Percentiles rank a stretch among this genome's conserved stretches.
These are phyloP conservation scores for Phyllosticta ampelicida DNA, from an alignment of 2,329 filamentous ascomycete species.

Conservation along the genomic window DNA sequence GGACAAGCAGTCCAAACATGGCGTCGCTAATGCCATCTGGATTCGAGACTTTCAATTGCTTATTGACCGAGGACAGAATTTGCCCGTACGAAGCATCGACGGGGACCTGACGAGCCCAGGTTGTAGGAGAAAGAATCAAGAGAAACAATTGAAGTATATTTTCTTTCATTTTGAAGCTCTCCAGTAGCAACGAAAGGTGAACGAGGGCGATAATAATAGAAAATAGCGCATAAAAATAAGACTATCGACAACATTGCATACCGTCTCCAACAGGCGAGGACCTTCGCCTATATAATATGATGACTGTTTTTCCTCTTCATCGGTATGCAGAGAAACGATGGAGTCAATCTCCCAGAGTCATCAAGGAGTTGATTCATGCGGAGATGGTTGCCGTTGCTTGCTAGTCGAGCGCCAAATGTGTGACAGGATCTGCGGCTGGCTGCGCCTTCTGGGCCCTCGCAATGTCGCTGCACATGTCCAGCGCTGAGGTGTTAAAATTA, in stretches of 20 bases:
- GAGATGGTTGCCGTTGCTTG: not conserved
- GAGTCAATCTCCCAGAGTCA: not conserved
- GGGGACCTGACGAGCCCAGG: not conserved
- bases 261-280: not conserved
- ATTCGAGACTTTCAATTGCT: slow-evolving; percentile 36
- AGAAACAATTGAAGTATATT: not conserved
- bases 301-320: not conserved
- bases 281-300: not conserved
- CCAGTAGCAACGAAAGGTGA: not conserved
- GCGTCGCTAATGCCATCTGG: slow-evolving; percentile 39
- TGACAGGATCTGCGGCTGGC: not conserved
- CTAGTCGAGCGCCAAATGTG: not conserved
- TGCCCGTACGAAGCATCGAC: slow-evolving; percentile 44
- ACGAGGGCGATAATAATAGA: not conserved
- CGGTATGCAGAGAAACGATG: not conserved
- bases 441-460: not conserved
- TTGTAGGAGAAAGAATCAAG: not conserved
- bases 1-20: slow-evolving; percentile 44
- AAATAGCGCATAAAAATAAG: not conserved
- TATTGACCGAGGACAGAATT: slow-evolving; percentile 37
- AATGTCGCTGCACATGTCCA: not conserved
- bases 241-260: not conserved
- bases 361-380: not conserved
- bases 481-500: not conserved
- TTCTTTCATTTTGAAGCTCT: not conserved